Evolutionary conservation across 768 basidiomycete genomes (phyloP), one percentile per base, ranked within the genome.

Genomic region (Hemileccinum rubropunctum): DNA sequence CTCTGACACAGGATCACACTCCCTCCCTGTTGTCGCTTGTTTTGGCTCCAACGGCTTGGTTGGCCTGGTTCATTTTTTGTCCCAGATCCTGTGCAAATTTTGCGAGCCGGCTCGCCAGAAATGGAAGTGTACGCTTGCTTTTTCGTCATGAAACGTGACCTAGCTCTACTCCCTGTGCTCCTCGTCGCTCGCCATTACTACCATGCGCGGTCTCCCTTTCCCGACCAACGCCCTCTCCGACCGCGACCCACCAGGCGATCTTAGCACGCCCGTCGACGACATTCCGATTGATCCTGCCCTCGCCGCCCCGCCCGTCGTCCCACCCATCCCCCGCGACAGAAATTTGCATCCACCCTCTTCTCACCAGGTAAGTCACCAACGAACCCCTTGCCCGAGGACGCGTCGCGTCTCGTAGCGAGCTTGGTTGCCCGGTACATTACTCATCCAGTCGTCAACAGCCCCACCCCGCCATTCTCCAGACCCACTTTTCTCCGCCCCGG

Each of bases 241-340:
- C 71, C 81, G 75, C 55, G 82, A 84, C 66, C 62, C 71, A 32
- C 77, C 82, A 27, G 75, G 80, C 68, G 83, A 86, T 54, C 73
- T 76, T 59, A 78, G 77, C 58, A 82, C 82, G 13, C 81, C 83
- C 55, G 69, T 67, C 65, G 77, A 81, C 73, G 77, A 81, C 70
- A 85, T 90, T 67, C 86, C 86, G 57, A 89, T 90, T 75, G 88
- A 91, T 80, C 88, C 88, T 60, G 83, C 81, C 36, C 80, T 89
- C 56, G 77, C 70, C 42, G 76, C 65, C 15, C 32, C 33, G 18
- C 62, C 73, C 54, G 78, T 83, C 56, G 82, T 82, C 72, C 80
- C 81, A 23, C 71, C 73, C 50, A 69, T 82, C 45, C 67, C 77
- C 54, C 55, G 57, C 21, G 65, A 64, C 48, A 54, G 51, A 41